phyloP scores from a whole-genome alignment of 225 moss, liverwort and hornwort species.

The Polytrichum commune region DNA sequence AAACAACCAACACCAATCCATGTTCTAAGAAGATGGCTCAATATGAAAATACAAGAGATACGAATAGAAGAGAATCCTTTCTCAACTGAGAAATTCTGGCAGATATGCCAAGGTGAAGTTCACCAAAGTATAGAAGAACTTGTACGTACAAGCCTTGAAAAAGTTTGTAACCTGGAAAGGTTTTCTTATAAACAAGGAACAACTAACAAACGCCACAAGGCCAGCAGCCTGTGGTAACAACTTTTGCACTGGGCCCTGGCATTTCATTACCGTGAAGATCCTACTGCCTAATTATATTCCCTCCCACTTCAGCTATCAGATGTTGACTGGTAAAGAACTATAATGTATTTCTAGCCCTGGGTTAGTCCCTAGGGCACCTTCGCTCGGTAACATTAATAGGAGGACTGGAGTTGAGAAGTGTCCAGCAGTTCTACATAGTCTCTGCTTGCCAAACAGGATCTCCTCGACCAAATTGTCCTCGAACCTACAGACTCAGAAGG shows the following conservation, averaged over 20 bases:
- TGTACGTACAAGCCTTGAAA: neutral
- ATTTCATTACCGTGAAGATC: slow-evolving; percentile 10
- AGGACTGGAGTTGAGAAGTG: slow-evolving; percentile 9
- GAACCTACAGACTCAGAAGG: slow-evolving; percentile 16
- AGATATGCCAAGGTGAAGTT: too few relatives aligned
- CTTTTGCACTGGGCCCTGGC: slow-evolving; percentile 10
- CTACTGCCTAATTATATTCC: slow-evolving; percentile 13
- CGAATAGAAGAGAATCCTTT: too few relatives aligned
- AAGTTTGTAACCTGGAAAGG: slow-evolving; percentile 9
- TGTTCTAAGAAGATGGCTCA: too few relatives aligned
- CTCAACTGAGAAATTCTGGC: too few relatives aligned
- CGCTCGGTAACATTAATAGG: slow-evolving; percentile 12
- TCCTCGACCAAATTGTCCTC: slow-evolving; percentile 1
- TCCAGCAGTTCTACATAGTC: neutral
- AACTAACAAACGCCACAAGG: neutral
- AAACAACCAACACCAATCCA: too few relatives aligned
- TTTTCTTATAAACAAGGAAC: slow-evolving; percentile 13
- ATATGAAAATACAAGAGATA: too few relatives aligned
- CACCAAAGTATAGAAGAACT: too few relatives aligned
- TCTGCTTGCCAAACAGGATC: neutral
- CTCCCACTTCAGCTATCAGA: slow-evolving; percentile 13
- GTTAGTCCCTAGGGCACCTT: slow-evolving; percentile 13
- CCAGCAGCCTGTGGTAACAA: slow-evolving; percentile 24
- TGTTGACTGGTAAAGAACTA: slow-evolving; percentile 20
- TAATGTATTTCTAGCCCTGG: slow-evolving; percentile 11